Percentiles rank a stretch among this genome's conserved stretches.
phyloP scores from a whole-genome alignment of 805 yeast species.

The Crinitomyces ghanaensis region DNA sequence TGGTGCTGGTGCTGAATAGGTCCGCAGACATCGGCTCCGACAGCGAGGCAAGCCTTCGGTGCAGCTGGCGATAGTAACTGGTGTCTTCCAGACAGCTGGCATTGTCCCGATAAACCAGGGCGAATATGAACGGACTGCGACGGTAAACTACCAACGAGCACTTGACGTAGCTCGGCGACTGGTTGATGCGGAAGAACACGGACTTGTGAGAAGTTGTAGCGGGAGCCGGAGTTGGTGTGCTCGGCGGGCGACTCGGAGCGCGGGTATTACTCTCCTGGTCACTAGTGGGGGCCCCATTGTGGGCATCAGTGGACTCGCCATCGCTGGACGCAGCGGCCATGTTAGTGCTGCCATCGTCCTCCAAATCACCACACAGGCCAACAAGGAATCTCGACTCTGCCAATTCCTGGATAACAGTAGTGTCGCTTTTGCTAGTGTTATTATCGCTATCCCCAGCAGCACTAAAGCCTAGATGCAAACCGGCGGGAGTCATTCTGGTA shows the following conservation, averaged over 20 bases:
- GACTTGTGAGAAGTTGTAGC: too few species aligned
- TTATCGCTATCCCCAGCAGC: too few species aligned
- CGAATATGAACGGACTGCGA: conserved; percentile 17
- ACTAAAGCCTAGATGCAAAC: too few species aligned
- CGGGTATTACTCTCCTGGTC: too few species aligned
- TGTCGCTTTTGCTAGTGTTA: too few species aligned
- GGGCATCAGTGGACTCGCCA: too few species aligned
- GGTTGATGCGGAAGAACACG: conserved; percentile 5
- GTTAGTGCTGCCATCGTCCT: conserved; percentile 7
- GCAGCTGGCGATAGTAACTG: conserved; percentile 12
- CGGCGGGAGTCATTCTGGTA: too few species aligned
- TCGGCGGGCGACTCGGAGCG: too few species aligned
- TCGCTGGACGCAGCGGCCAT: too few species aligned
- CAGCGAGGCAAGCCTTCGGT: conserved; percentile 17
- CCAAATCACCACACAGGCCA: conserved; percentile 14
- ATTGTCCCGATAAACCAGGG: conserved; percentile 10
- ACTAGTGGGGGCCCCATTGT: too few species aligned
- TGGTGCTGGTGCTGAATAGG: conserved; percentile 1
- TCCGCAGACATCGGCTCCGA: conserved; percentile 18
- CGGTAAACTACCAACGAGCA: conserved; percentile 16
- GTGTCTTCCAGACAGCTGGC: conserved; percentile 2
- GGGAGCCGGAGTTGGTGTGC: too few species aligned
- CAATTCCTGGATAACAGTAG: too few species aligned
- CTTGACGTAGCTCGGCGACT: conserved; percentile 2
- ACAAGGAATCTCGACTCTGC: conserved; percentile 15